Base-by-base conservation (phyloP, 179 eudicot genomes). In the Heliamphora pulchella region DNA sequence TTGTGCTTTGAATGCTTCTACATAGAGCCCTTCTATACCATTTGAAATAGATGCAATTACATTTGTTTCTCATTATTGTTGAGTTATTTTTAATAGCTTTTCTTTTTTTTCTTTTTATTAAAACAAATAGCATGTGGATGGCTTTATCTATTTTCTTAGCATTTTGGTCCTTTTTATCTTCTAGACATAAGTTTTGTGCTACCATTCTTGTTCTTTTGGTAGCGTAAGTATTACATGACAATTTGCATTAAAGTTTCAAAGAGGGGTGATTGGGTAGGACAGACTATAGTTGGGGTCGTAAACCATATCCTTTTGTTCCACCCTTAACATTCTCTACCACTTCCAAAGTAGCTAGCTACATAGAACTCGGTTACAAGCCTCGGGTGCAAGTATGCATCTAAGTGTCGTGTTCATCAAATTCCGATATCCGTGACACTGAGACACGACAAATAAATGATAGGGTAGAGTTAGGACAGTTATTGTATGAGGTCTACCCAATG, bases 61-160 rank as follows among this genome's bases (percentile, higher is more conserved):
- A 67, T 67, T 69, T 69, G 73, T 44, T 69, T 46, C 71, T 5
- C 71, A 67, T 67, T 41, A 41, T 67, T n/a, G 18, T 41, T 5
- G 18, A 41, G 71, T 39, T 66, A 2, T 41, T 66, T 39, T 39
- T 31, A 10, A 39, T 66, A 39, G 0, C 70, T 5, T 11, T 39
- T 66, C 47, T 31, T 11, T 39, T 7, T 66, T 43, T 64, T 6
- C 8, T 64, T 22, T 22, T 55, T 3, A 8, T 55, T 55, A 8
- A 14, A 15, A 3, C 4, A n/a, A 43, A 66, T 66, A 66, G n/a
- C 71, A 66, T 66, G 48, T 66, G 0, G 13, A 41, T 66, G 17
- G 71, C 20, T 66, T 66, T 10, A 39, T 31, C 15, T 66, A 15
- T 39, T 66, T 66, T 66, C 47, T 66, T 9, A 9, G 46, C 70